Evolutionary conservation across 306 rosid genomes (phyloP).

Genomic region (Prunus armeniaca): DNA sequence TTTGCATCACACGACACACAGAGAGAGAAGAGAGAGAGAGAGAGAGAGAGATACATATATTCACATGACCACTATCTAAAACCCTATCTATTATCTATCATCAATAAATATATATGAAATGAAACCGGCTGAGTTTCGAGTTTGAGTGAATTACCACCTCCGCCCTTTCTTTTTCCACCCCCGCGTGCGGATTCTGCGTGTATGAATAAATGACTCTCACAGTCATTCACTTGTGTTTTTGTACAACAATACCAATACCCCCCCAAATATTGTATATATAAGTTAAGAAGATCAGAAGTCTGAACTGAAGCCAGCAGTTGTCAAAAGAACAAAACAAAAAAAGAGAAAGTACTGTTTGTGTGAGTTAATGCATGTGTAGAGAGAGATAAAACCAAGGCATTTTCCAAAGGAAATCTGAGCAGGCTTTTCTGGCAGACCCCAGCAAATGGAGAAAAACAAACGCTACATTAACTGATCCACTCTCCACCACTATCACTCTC

Average conservation of each 20-base stretch:
- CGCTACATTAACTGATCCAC: slow-evolving; percentile 18
- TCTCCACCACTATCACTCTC: slow-evolving; percentile 15
- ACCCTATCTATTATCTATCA: too few species aligned
- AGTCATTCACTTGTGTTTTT: too few species aligned
- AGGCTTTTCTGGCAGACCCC: slow-evolving; percentile 38
- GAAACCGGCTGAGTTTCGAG: too few species aligned
- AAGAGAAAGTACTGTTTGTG: not conserved
- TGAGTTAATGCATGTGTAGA: not conserved
- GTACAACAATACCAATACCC: too few species aligned
- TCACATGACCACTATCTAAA: not conserved
- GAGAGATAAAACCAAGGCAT: slow-evolving; percentile 4
- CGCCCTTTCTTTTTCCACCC: too few species aligned
- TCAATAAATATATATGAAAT: too few species aligned
- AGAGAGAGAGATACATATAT: not conserved
- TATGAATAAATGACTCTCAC: not conserved
- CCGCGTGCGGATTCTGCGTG: not conserved
- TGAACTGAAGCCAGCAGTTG: too few species aligned
- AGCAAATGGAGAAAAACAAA: slow-evolving; percentile 20
- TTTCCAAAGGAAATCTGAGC: slow-evolving; percentile 30
- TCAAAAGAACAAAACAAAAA: not conserved
- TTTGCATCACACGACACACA: slow-evolving; percentile 21
- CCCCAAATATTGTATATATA: too few species aligned
- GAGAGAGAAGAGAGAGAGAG: not conserved
- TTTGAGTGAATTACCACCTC: too few species aligned
- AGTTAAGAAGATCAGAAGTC: too few species aligned